Evolutionary conservation across 2,329 filamentous ascomycete genomes (phyloP), one percentile per base, ranked within the genome.

Genomic region (Epichloe scottii): DNA sequence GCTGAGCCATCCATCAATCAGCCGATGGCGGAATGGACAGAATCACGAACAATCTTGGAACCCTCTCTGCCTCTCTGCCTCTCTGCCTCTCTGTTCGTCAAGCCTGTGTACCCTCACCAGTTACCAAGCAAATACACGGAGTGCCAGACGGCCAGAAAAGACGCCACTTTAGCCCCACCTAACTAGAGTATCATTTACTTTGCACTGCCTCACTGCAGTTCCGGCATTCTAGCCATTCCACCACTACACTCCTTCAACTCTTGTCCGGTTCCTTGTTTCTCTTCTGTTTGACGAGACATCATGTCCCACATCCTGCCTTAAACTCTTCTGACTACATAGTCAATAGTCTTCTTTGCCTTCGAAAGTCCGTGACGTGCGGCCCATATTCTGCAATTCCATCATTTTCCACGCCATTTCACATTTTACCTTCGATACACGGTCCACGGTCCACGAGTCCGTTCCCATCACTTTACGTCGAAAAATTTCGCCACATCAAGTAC

Each of bases 201-300:
- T 52, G 51, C 51, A 52, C 51, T 52, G 51, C 51, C 51, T 42
- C 46, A 39, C 37, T 44, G 48, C 40, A 21, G 35, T 26, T 45
- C 49, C 23, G 19, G 39, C 49, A 41, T 33, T 43, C 34, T 50
- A 23, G 46, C 44, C 17, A 45, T 17, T 46, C 14, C 30, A 37
- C 44, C 3, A 21, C 38, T 15, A 42, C 43, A 41, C 43, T 40
- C 37, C 34, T 49, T 46, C 38, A 37, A 30, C 42, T 23, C 34
- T 26, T n/a, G 30, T 45, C 14, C 37, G 1, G 39, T 38, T 42
- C 35, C 44, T 39, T 12, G 3, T 38, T 48, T 12, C 17, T 8
- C 34, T 38, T 11, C 34, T 38, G 37, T 11, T 34, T 33, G 39
- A 19, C 47, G 26, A 37, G n/a, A n/a, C 14, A 15, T 23, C 39